Percentiles rank a stretch among this genome's conserved stretches.
phyloP scores from a whole-genome alignment of 169 alveolate genomes.

The Cytauxzoon felis region DNA sequence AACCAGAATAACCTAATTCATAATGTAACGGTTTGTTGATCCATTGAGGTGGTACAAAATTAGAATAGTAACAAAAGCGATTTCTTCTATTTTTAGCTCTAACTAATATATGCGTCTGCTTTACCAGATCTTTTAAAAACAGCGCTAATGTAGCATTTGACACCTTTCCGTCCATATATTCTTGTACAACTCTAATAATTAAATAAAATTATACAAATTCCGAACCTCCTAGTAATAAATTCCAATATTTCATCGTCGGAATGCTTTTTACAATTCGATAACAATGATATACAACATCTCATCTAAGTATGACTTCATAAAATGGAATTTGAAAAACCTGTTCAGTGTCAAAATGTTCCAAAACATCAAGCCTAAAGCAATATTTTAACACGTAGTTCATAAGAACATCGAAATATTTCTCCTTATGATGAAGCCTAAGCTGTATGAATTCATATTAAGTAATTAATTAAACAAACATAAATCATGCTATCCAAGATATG shows the following conservation, averaged over 20 bases:
- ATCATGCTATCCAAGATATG: slow-evolving; percentile 53
- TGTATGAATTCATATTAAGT: not conserved
- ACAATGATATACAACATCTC: slow-evolving; percentile 23
- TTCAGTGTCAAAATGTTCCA: slow-evolving; percentile 49
- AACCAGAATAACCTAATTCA: not conserved
- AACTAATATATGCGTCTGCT: slow-evolving; percentile 22
- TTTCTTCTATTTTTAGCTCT: slow-evolving; percentile 23
- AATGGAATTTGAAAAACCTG: slow-evolving; percentile 22
- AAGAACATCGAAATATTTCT: slow-evolving; percentile 26
- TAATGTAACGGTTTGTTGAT: slow-evolving; percentile 25
- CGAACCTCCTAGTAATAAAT: slow-evolving; percentile 20
- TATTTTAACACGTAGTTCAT: slow-evolving; percentile 32
- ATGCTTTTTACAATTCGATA: slow-evolving; percentile 30
- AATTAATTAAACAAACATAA: not conserved
- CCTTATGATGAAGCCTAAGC: slow-evolving; percentile 39
- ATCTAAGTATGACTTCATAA: not conserved
- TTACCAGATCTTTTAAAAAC: slow-evolving; percentile 60
- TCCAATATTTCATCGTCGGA: slow-evolving; percentile 37
- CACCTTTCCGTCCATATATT: slow-evolving; percentile 33
- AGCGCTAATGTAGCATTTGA: slow-evolving; percentile 24
- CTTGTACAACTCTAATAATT: slow-evolving; percentile 31
- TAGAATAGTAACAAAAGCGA: slow-evolving; percentile 1
- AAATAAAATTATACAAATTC: too few relatives aligned
- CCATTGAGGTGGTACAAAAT: slow-evolving; percentile 40
- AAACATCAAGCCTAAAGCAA: slow-evolving; percentile 8